Base-by-base conservation (phyloP, 495 filamentous ascomycete genomes). In the Amniculicola lignicola region DNA sequence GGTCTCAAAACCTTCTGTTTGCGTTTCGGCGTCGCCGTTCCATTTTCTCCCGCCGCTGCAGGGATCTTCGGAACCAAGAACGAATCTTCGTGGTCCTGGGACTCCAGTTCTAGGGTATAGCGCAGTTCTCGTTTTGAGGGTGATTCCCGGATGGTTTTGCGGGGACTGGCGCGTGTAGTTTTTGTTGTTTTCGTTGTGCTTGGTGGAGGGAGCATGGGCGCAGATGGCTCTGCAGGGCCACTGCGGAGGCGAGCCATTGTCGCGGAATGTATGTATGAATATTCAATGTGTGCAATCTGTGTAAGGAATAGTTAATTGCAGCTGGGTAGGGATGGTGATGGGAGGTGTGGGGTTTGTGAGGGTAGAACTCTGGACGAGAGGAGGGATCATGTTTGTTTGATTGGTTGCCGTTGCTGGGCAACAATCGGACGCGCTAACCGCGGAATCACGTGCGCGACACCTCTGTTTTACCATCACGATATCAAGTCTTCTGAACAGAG, bases 231-330 rank as follows among this genome's bases (percentile, higher is more conserved):
- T 7, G 45, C 14, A 21, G 51, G 21, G 29, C 51, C 21, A 19
- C 57, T 61, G 45, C 58, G 58, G 4, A 61, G 46, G 21, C 58
- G 58, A 47, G 58, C 58, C 58, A 61, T 56, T 19, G 16, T 44
- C 23, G 35, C 16, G 16, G n/a, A 22, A 38, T 50, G 19, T 38
- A 21, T 10, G 6, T n/a, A 9, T 41, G 18, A 21, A 9, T n/a
- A n/a, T n/a, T 33, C 7, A 27, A 24, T 21, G 41, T 45, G 12
- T 31, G 14, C 24, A 48, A 35, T 41, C 50, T 19, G 33, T 25
- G 44, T 7, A 22, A 18, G 9, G 41, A 22, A 10, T 5, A 7
- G 41, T 44, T 6, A 18, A 40, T 40, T 40, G 37, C 9, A 18
- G 10, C 7, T n/a, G n/a, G 29, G 29, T 19, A 18, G 37, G 6